Base-by-base conservation (phyloP, 495 filamentous ascomycete species). In the Sporormia fimetaria region DNA sequence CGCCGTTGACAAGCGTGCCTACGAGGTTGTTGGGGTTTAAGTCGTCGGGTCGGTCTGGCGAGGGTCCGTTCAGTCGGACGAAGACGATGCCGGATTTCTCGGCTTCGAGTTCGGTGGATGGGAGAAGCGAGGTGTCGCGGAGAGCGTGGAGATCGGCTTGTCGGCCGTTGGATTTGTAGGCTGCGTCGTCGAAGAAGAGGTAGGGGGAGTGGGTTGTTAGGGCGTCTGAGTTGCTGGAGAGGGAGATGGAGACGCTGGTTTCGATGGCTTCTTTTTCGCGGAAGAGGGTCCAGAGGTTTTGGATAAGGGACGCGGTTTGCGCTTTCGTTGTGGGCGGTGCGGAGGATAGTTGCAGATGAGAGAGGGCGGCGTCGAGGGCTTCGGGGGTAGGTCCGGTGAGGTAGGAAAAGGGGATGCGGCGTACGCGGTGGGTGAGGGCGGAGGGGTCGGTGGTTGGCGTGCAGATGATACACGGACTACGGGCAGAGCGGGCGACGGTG, bases 1-100 rank as follows among this genome's bases (percentile, higher is more conserved):
- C 87, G 29, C 87, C 87, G 54, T 93, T 93, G 42, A 87, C 82
- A 22, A 86, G 59, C 2, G 81, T 87, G 20, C 81, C 83, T 42
- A 87, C 72, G 32, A 54, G 45, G 20, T 44, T 47, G 4, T 5
- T 65, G 69, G 44, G 72, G 69, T 11, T 11, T n/a, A 9, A 18
- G n/a, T 4, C 10, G 3, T 6, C 12, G 11, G n/a, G 30, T 9
- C 6, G 10, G 32, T 30, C 26, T 5, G 33, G 40, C 14, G 34
- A 34, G 14, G 41, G 37, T 26, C 42, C 25, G n/a, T 20, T 23
- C 4, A 73, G 58, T 34, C 60, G 78, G 51, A 84, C 60, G 52
- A 82, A 87, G 10, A 85, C 76, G 49, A 87, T 87, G 15, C 82
- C 81, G 38, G 77, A 61, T 42, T 70, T 70, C 47, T 82, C 78